Evolutionary conservation across 2,329 filamentous ascomycete species (phyloP).

Genomic region (Claviceps capensis): DNA sequence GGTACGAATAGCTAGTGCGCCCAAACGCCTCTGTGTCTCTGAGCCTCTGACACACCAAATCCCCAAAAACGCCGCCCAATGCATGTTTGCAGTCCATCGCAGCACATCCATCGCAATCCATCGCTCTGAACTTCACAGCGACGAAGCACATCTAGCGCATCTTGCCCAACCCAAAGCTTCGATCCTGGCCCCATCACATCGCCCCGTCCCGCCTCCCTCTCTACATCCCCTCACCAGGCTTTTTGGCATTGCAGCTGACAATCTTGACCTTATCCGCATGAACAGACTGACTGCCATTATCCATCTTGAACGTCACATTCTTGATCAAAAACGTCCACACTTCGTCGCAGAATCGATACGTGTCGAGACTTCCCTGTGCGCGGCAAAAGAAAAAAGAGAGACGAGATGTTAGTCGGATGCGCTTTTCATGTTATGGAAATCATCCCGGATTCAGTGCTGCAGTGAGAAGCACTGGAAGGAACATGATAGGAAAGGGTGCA

Average conservation of each 20-base stretch:
- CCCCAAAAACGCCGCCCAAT: constrained; percentile 9
- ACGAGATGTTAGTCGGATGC: background rate
- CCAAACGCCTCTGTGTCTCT: no score
- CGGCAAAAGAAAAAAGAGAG: background rate
- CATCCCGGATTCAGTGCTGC: background rate
- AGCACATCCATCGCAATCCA: background rate
- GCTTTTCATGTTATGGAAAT: background rate
- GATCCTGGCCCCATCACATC: background rate
- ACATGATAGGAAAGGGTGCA: background rate
- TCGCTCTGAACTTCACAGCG: background rate
- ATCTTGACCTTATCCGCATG: constrained; percentile 93
- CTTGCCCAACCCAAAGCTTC: background rate
- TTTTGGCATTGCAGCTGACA: constrained; percentile 91
- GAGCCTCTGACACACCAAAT: background rate
- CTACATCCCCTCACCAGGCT: constrained; percentile 26
- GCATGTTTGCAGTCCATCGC: background rate
- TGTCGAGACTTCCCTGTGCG: constrained; percentile 78
- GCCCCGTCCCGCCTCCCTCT: background rate
- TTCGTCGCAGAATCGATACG: constrained; percentile 98
- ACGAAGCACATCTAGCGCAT: background rate
- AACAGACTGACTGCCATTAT: constrained; percentile 59
- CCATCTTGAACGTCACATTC: constrained; percentile 97
- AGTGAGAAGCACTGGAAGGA: background rate
- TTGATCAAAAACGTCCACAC: constrained; percentile 99
- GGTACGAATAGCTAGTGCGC: no score